These are phyloP conservation scores for Clitopilus hobsonii DNA, from an alignment of 768 basidiomycete genomes.

Conservation along the genomic window DNA sequence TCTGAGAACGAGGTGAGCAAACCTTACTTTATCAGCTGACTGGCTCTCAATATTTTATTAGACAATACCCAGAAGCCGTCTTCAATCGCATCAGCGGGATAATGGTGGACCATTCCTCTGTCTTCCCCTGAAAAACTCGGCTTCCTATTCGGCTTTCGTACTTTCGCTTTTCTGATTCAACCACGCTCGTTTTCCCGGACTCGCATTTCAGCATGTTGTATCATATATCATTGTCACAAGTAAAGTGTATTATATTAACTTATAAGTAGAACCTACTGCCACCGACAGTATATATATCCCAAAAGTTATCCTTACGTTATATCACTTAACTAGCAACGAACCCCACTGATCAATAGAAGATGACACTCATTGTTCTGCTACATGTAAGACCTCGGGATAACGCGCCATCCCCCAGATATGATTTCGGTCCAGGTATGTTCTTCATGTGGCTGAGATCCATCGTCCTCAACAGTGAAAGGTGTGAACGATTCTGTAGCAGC, in stretches of 20 bases:
- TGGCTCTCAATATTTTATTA: slow-evolving; percentile 20
- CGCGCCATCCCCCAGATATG: slow-evolving; percentile 12
- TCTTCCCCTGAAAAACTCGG: slow-evolving; percentile 26
- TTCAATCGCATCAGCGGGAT: slow-evolving; percentile 78
- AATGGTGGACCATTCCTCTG: slow-evolving; percentile 63
- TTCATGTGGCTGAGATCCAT: slow-evolving; percentile 16
- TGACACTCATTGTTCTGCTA: not conserved
- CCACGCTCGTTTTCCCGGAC: not conserved
- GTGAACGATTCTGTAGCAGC: slow-evolving; percentile 14
- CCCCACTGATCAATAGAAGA: slow-evolving; percentile 1
- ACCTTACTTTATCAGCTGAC: not conserved
- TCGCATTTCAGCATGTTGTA: slow-evolving; percentile 1
- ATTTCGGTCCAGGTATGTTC: slow-evolving; percentile 19
- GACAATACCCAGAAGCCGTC: slow-evolving; percentile 75
- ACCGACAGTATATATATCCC: not conserved
- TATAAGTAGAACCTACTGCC: slow-evolving; percentile 6
- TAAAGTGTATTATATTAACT: slow-evolving; percentile 8
- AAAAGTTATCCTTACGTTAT: not conserved
- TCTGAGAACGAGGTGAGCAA: slow-evolving; percentile 60
- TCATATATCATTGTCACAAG: slow-evolving; percentile 3
- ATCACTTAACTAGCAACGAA: not conserved
- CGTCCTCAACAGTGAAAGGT: slow-evolving; percentile 16
- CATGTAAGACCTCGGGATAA: slow-evolving; percentile 3
- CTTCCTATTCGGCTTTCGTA: slow-evolving; percentile 2
- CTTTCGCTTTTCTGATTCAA: not conserved